Evolutionary conservation across 2,329 filamentous ascomycete genomes (phyloP).

Genomic region (Iodosphaeria phyllophila): DNA sequence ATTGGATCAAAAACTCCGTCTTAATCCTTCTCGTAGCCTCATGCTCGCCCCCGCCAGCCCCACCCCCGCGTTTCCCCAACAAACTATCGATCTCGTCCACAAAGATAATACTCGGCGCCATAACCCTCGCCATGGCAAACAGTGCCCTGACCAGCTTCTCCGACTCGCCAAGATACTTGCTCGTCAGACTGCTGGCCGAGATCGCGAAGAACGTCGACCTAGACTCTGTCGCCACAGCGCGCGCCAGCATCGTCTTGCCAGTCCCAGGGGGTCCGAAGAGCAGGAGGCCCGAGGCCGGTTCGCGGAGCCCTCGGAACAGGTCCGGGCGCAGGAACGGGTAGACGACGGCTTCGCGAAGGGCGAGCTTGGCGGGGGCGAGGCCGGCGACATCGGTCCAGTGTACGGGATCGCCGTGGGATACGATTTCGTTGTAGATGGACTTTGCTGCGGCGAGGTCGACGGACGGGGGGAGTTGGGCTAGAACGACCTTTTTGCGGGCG

Average conservation of each 20-base stretch:
- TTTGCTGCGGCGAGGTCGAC: conserved; percentile 69
- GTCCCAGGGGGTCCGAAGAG: conserved; percentile 95
- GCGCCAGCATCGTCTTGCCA: conserved; percentile 93
- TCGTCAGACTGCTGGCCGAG: conserved; percentile 81
- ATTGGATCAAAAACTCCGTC: conserved; percentile 94
- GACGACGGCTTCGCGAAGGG: conserved; percentile 86
- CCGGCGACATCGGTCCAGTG: conserved; percentile 90
- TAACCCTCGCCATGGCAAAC: conserved; percentile 70
- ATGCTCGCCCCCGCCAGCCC: conserved; percentile 68
- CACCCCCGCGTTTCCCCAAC: conserved; percentile 64
- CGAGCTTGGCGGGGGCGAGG: conserved; percentile 74
- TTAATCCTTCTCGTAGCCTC: conserved; percentile 90
- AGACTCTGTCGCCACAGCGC: conserved; percentile 87
- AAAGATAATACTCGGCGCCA: conserved; percentile 93
- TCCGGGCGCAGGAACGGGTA: conserved; percentile 93
- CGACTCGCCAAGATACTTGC: conserved; percentile 89
- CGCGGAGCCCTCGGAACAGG: conserved; percentile 84
- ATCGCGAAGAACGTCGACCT: conserved; percentile 95
- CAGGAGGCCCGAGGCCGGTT: conserved; percentile 87
- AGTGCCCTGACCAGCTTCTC: conserved; percentile 91
- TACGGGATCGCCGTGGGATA: conserved; percentile 85
- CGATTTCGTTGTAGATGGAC: conserved; percentile 90
- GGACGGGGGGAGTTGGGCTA: conserved; percentile 65
- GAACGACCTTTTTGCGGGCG: conserved; percentile 39
- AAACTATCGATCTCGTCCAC: conserved; percentile 96